Conservation (phyloP, 2,329 filamentous ascomycete species). For the Mollisiaceae sp. region DNA sequence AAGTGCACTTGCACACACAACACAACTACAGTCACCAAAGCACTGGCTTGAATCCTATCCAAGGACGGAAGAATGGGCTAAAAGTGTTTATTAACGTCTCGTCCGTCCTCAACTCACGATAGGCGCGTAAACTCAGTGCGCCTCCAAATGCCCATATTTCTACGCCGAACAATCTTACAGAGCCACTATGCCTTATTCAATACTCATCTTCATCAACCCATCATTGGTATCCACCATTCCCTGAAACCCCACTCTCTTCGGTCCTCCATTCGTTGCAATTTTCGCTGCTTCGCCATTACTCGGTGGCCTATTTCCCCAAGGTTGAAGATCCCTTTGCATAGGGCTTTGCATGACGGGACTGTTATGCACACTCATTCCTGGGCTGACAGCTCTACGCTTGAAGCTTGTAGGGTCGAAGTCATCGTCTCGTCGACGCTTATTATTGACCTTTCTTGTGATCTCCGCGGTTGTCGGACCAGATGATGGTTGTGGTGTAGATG, state of each 20-base stretch:
- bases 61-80: neutral
- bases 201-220: constrained; percentile 95
- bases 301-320: constrained; percentile 75
- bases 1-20: neutral
- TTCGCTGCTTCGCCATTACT: constrained; percentile 59
- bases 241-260: constrained; percentile 74
- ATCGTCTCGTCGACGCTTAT: constrained; percentile 86
- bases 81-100: neutral
- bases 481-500: constrained; percentile 40
- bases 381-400: constrained; percentile 90
- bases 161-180: constrained; percentile 1
- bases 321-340: constrained; percentile 70
- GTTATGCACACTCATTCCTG: constrained; percentile 88
- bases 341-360: constrained; percentile 88
- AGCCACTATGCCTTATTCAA: constrained; percentile 62
- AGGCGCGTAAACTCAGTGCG: neutral
- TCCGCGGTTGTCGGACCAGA: constrained; percentile 70
- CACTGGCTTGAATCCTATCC: neutral
- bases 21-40: neutral
- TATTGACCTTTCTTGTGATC: constrained; percentile 77
- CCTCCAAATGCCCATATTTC: constrained; percentile 8
- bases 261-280: constrained; percentile 52
- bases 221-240: constrained; percentile 97
- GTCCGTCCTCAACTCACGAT: neutral
- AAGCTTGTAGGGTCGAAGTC: constrained; percentile 88